Evolutionary conservation across 805 yeast species (phyloP).

Genomic region (Metschnikowia amazonensis): DNA sequence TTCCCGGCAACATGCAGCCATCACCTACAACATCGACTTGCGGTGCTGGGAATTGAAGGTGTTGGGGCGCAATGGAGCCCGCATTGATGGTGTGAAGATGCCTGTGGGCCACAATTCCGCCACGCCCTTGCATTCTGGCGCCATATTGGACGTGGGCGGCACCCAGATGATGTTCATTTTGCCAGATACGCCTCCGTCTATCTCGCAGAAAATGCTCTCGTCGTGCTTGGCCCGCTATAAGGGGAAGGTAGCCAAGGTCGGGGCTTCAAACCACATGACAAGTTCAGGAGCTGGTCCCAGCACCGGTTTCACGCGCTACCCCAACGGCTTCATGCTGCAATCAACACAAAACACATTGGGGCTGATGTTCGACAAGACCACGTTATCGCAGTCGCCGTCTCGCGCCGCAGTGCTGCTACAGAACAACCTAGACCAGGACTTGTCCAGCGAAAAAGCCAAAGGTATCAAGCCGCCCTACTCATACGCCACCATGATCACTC

Average conservation of each 20-base stretch:
- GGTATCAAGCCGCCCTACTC: conserved; percentile 96
- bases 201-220: conserved; percentile 48
- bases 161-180: conserved; percentile 98
- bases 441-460: conserved; percentile 85
- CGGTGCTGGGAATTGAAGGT: conserved; percentile 86
- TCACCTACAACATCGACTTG: conserved; percentile 67
- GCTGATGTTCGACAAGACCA: conserved; percentile 50
- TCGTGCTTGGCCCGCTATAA: conserved; percentile 34
- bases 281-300: too few species aligned
- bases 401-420: conserved; percentile 42
- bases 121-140: conserved; percentile 75
- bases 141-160: conserved; percentile 90
- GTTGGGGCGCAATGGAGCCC: conserved; percentile 88
- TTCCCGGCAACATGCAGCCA: conserved; percentile 82
- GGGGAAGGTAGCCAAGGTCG: conserved; percentile 19
- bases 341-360: conserved; percentile 30
- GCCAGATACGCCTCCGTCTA: conserved; percentile 80
- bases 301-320: too few species aligned
- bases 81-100: conserved; percentile 69
- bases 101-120: conserved; percentile 47
- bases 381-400: conserved; percentile 36
- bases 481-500: conserved; percentile 97
- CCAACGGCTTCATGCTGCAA: not conserved
- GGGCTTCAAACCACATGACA: conserved; percentile 4
- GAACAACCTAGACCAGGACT: conserved; percentile 52